Base-by-base conservation (phyloP, 73 alveolate genomes). In the Paramecium tetraurelia region DNA sequence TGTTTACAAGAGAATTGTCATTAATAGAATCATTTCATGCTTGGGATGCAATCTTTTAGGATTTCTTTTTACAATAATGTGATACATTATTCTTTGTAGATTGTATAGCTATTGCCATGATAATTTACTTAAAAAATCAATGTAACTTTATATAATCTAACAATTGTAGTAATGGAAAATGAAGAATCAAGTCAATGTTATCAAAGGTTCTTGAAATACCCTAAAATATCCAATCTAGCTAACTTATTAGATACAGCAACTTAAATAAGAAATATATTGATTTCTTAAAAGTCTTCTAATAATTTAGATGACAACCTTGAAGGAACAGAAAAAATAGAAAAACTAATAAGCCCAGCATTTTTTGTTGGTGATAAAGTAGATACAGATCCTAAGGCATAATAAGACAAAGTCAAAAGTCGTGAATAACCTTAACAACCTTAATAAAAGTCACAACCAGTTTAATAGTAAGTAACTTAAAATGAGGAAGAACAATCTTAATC, bases 21-120 rank as follows among this genome's bases (percentile, higher is more conserved):
- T 36, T 86, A 24, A 63, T 63, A 12, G 93, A 86, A 41, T 86
- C 93, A 59, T 86, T 86, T 53, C 70, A 59, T 43, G 70, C 85
- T 63, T 86, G 93, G 93, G 93, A 86, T 86, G 85, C 84, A 22
- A 86, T 86, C 33, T 86, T 86, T 68, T 86, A 59, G 31, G 93
- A 86, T 40, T 86, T 53, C 53, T 68, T 18, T 38, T 9, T 5
- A 59, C 4, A 59, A 33, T 59, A 63, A 16, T 36, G 36, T 53
- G 85, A 86, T 11, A 77, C 84, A 14, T 40, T 86, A 50, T 86
- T 86, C 24, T 63, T 86, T 14, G 85, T 86, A 41, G 93, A 86
- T 40, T 58, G 88, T 27, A 86, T 86, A 38, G 84, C 88, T 58
- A 53, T 86, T 14, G 86, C 93, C 0, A 86, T 86, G 93, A 86